These are phyloP conservation scores for Xylariaceae sp. DNA, from an alignment of 2,329 filamentous ascomycete species.

Conservation along the genomic window DNA sequence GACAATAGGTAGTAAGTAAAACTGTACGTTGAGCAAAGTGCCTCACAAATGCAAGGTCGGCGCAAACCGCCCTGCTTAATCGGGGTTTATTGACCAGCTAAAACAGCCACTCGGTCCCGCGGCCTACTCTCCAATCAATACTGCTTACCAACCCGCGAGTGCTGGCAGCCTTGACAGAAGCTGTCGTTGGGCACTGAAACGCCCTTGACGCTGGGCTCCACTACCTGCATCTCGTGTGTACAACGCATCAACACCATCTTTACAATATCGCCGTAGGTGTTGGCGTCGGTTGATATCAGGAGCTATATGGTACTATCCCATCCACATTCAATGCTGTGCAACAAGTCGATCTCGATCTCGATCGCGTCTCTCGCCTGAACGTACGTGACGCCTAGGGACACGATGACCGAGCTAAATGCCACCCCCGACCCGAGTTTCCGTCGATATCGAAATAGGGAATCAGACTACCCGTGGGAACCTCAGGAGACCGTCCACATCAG, in stretches of 20 bases:
- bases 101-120: constrained; percentile 30
- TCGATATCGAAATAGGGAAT: constrained; percentile 14
- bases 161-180: constrained; percentile 41
- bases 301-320: constrained; percentile 31
- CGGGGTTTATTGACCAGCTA: constrained; percentile 33
- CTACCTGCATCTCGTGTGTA: constrained; percentile 42
- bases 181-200: constrained; percentile 54
- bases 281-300: constrained; percentile 31
- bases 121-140: constrained; percentile 34
- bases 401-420: constrained; percentile 14
- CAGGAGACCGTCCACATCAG: constrained; percentile 6
- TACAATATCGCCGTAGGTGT: constrained; percentile 21
- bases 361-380: constrained; percentile 23
- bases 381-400: constrained; percentile 7
- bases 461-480: constrained; percentile 12
- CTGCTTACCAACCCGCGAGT: constrained; percentile 26
- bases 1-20: constrained; percentile 10
- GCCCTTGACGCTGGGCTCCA: constrained; percentile 47
- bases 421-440: constrained; percentile 7
- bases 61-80: constrained; percentile 30
- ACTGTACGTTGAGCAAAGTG: constrained; percentile 16
- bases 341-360: constrained; percentile 28
- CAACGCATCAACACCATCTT: constrained; percentile 52
- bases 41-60: constrained; percentile 27
- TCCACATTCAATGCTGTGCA: constrained; percentile 25